Conservation (phyloP, 139 green algal genomes). For the Chlamydomonas sphaeroides region DNA sequence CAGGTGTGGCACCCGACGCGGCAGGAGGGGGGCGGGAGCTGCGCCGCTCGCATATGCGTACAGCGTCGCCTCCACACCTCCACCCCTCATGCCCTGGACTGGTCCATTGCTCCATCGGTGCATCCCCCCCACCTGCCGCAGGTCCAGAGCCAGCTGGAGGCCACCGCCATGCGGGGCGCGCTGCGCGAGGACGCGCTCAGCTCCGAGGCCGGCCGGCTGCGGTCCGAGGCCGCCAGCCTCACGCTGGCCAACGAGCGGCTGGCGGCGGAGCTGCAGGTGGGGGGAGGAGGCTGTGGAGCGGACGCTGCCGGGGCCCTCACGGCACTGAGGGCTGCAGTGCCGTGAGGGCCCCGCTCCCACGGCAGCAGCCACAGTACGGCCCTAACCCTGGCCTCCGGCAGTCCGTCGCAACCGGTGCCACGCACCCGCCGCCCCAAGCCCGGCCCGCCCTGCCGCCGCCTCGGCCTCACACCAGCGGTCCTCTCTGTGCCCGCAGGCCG, state of each 20-base stretch:
- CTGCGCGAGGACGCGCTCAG: constrained; percentile 23
- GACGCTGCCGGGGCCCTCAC: not conserved
- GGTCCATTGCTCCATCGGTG: too few relatives aligned
- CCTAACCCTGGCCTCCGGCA: too few relatives aligned
- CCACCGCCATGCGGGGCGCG: not conserved
- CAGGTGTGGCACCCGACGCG: not conserved
- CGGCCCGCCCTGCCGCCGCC: too few relatives aligned
- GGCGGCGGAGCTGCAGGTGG: constrained; percentile 9
- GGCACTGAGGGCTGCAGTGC: too few relatives aligned
- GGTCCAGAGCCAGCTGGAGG: constrained; percentile 22
- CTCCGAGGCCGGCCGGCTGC: not conserved
- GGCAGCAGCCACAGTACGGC: too few relatives aligned
- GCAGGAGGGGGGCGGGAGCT: not conserved
- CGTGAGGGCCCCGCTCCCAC: too few relatives aligned
- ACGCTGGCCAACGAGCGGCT: constrained; percentile 21
- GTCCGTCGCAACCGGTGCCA: too few relatives aligned
- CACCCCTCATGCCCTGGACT: not conserved
- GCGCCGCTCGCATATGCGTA: not conserved
- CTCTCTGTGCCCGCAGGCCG: not conserved
- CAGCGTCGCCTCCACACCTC: too few relatives aligned
- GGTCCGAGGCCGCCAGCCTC: not conserved
- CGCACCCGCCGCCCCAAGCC: too few relatives aligned
- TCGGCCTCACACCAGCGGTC: too few relatives aligned
- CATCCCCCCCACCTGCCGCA: not conserved
- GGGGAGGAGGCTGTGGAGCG: not conserved